These are phyloP conservation scores for Phellopilus nigrolimitatus DNA, from an alignment of 1,284 basidiomycete species.

Conservation along the genomic window DNA sequence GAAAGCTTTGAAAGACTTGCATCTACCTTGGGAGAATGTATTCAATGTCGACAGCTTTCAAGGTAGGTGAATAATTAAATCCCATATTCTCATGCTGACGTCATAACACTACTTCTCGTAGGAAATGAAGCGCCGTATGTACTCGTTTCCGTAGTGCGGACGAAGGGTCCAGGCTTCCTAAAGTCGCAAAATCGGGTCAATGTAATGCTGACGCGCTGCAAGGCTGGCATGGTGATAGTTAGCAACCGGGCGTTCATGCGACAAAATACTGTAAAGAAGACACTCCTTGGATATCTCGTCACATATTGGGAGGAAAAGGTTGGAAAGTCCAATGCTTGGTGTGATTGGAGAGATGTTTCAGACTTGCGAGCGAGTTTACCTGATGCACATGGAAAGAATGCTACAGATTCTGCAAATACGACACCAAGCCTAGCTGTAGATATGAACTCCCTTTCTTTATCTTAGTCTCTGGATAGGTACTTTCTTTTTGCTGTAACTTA, in stretches of 20 bases:
- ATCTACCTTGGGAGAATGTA: slow-evolving; percentile 38
- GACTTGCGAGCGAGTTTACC: slow-evolving; percentile 1
- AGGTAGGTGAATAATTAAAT: slow-evolving; percentile 28
- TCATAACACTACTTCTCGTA: slow-evolving; percentile 21
- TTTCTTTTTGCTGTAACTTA: too few species aligned
- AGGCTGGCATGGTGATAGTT: slow-evolving; percentile 39
- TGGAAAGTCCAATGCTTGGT: slow-evolving; percentile 21
- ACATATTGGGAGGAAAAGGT: slow-evolving; percentile 22
- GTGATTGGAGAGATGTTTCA: slow-evolving; percentile 22
- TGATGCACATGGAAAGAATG: background rate
- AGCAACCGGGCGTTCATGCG: slow-evolving; percentile 34
- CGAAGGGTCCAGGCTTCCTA: slow-evolving; percentile 39
- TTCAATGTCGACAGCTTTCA: slow-evolving; percentile 54
- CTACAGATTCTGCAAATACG: background rate
- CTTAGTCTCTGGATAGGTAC: too few species aligned
- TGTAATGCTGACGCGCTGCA: slow-evolving; percentile 45
- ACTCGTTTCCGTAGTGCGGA: slow-evolving; percentile 41
- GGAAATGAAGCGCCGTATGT: slow-evolving; percentile 42
- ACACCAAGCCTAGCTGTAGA: background rate
- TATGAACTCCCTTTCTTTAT: too few species aligned
- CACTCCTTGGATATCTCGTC: slow-evolving; percentile 33
- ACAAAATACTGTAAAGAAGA: slow-evolving; percentile 25
- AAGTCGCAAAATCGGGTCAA: slow-evolving; percentile 37
- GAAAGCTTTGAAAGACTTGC: slow-evolving; percentile 32
- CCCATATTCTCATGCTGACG: background rate